These are phyloP conservation scores for Penicillium arizonense DNA, from an alignment of 495 filamentous ascomycete genomes.

Conservation along the genomic window DNA sequence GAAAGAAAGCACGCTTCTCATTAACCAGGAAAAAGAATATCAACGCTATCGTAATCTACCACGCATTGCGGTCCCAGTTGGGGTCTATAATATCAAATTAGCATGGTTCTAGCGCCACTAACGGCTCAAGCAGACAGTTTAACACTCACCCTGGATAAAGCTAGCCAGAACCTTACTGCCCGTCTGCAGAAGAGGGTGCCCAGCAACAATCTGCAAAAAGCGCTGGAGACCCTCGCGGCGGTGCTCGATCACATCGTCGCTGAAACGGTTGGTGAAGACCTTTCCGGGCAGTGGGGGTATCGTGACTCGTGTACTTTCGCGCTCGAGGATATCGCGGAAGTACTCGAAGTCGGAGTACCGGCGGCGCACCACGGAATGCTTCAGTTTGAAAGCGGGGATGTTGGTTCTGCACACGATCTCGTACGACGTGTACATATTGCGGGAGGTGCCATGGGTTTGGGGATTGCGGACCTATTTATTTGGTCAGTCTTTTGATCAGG, in stretches of 20 bases:
- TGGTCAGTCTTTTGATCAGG: constrained; percentile 5
- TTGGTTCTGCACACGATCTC: constrained; percentile 97
- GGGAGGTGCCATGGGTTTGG: constrained; percentile 90
- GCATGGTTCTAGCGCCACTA: neutral
- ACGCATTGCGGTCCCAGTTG: constrained; percentile 39
- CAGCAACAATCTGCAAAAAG: constrained; percentile 96
- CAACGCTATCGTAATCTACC: constrained; percentile 18
- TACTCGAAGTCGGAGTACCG: constrained; percentile 98
- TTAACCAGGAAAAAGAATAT: neutral
- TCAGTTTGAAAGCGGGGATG: constrained; percentile 97
- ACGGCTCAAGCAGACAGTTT: constrained; percentile 1
- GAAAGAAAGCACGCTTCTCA: constrained; percentile 15
- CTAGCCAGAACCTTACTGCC: constrained; percentile 93
- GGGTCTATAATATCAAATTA: constrained; percentile 26
- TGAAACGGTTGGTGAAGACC: constrained; percentile 97
- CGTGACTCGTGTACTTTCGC: constrained; percentile 88
- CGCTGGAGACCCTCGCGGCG: constrained; percentile 87
- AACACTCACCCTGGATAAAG: constrained; percentile 85
- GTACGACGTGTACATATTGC: constrained; percentile 98
- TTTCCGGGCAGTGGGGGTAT: constrained; percentile 96
- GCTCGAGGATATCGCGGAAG: constrained; percentile 97
- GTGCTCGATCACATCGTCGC: constrained; percentile 97
- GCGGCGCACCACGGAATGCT: constrained; percentile 79
- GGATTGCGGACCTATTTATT: constrained; percentile 73
- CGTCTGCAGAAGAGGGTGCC: constrained; percentile 94